Evolutionary conservation across 805 yeast species (phyloP).

Genomic region (Yarrowia alimentaria): DNA sequence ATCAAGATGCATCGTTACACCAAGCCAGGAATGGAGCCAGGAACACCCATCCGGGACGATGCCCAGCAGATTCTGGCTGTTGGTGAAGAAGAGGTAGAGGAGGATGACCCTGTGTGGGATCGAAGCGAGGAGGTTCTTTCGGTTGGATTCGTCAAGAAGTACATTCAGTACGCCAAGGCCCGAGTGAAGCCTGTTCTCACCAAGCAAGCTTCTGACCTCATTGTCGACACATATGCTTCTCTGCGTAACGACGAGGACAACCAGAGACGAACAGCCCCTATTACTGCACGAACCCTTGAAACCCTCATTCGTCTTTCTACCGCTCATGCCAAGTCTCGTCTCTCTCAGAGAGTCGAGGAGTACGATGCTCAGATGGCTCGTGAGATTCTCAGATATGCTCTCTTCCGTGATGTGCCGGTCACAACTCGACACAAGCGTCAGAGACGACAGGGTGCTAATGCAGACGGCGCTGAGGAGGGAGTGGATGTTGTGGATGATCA

Average conservation of each 20-base stretch:
- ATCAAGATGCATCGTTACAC: conserved; percentile 87
- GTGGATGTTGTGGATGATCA: conserved; percentile 47
- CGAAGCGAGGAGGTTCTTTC: conserved; percentile 55
- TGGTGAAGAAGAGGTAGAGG: conserved; percentile 59
- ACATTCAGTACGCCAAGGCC: conserved; percentile 89
- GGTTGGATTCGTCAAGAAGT: conserved; percentile 84
- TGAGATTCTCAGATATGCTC: conserved; percentile 75
- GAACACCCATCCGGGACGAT: conserved; percentile 87
- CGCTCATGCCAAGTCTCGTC: conserved; percentile 95
- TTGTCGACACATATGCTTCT: conserved; percentile 75
- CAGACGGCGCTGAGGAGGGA: conserved; percentile 46
- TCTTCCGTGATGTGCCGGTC: conserved; percentile 69
- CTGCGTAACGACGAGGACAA: conserved; percentile 65
- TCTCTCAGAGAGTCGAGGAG: conserved; percentile 69
- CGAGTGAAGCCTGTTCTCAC: conserved; percentile 80
- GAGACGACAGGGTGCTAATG: conserved; percentile 37
- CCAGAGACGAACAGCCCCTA: conserved; percentile 75
- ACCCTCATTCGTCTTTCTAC: conserved; percentile 91
- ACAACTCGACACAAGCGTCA: conserved; percentile 41
- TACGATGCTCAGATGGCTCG: conserved; percentile 86
- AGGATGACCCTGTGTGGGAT: conserved; percentile 46
- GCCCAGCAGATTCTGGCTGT: conserved; percentile 71
- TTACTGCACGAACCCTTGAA: conserved; percentile 97
- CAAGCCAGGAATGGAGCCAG: conserved; percentile 85
- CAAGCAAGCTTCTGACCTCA: conserved; percentile 71